A percentile compares a stretch with the other conserved stretches of the same genome.
Evolutionary conservation across 2,329 filamentous ascomycete genomes (phyloP).

Genomic region (Trichoderma lentiforme): DNA sequence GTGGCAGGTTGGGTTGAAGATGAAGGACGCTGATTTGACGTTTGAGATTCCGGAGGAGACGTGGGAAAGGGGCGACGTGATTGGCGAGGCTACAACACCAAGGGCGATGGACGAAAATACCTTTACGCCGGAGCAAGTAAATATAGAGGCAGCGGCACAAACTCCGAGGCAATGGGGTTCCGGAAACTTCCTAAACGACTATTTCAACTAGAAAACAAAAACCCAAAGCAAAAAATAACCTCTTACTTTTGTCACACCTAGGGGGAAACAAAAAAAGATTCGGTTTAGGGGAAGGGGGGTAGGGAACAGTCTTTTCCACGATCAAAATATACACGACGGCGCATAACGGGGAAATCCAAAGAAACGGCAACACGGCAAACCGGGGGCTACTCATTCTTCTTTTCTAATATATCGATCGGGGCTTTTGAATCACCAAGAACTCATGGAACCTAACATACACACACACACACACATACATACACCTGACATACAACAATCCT

Average conservation of each 20-base stretch:
- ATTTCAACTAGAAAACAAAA: not conserved
- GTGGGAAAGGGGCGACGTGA: slow-evolving; percentile 22
- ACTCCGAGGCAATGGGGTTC: not conserved
- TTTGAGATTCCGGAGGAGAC: slow-evolving; percentile 30
- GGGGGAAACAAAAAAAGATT: not conserved
- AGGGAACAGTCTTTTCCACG: not conserved
- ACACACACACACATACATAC: not conserved
- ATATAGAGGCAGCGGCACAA: too few relatives aligned
- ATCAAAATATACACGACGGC: not conserved
- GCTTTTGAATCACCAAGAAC: not conserved
- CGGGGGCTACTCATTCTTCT: not conserved
- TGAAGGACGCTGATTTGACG: slow-evolving; percentile 34
- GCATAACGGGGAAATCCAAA: not conserved
- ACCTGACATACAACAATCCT: not conserved
- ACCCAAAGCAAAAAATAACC: not conserved
- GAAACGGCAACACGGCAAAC: not conserved
- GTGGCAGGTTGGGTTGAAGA: slow-evolving; percentile 42
- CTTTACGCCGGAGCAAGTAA: not conserved
- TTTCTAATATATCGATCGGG: not conserved
- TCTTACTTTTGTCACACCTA: not conserved
- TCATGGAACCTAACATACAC: not conserved
- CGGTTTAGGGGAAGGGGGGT: not conserved
- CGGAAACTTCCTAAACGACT: not conserved
- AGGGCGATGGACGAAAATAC: not conserved
- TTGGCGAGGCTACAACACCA: not conserved